Conservation (phyloP, 2,329 filamentous ascomycete genomes). For the Exophiala sp. region DNA sequence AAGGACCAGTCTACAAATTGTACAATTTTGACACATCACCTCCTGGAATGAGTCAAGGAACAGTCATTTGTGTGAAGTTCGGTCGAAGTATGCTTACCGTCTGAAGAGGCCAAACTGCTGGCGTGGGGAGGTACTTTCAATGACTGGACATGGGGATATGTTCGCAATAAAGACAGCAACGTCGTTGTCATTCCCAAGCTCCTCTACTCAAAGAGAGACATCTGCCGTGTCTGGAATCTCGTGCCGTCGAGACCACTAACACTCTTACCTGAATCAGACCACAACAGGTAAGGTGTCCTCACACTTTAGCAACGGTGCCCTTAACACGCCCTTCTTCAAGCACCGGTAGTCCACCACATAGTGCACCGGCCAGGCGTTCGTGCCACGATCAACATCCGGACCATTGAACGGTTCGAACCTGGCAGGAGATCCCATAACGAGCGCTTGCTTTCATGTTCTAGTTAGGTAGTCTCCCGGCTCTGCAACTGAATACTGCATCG, state of each 20-base stretch:
- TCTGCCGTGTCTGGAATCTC: conserved; percentile 19
- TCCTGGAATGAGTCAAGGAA: too few species aligned
- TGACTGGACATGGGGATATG: neutral
- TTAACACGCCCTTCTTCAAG: conserved; percentile 76
- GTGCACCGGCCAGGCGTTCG: conserved; percentile 62
- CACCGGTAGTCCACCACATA: conserved; percentile 57
- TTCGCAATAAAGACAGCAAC: neutral
- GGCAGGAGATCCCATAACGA: too few species aligned
- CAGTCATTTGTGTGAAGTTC: too few species aligned
- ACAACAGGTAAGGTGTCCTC: conserved; percentile 58
- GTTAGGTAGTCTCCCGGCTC: too few species aligned
- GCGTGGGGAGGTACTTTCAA: neutral
- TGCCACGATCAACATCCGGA: conserved; percentile 49
- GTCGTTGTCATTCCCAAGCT: neutral
- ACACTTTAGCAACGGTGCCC: conserved; percentile 64
- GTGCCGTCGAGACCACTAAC: conserved; percentile 29
- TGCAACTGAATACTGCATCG: too few species aligned
- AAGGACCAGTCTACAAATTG: neutral
- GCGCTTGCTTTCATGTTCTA: too few species aligned
- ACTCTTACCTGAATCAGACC: conserved; percentile 45
- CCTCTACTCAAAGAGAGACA: neutral
- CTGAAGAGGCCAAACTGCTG: too few species aligned
- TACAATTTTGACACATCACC: conserved; percentile 5
- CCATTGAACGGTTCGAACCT: too few species aligned
- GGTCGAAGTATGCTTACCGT: too few species aligned